Evolutionary conservation across 352 stramenopile species (phyloP), one percentile per base, ranked within the genome.

Genomic region (Pythium apleroticum): DNA sequence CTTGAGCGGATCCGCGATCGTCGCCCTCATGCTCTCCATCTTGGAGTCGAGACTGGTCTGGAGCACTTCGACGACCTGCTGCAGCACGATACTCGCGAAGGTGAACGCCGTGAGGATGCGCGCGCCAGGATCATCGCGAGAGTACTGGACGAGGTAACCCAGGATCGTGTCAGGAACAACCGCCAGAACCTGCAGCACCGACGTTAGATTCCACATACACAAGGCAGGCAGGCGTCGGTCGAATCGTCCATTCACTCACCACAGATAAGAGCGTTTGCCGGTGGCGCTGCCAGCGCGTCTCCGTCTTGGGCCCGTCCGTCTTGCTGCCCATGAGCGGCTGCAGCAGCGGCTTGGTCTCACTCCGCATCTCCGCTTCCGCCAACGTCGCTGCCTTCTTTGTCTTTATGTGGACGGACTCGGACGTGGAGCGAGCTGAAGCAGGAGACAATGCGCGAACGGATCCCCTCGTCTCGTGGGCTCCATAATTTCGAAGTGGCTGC

Each of bases 21-120:
- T 30, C 30, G 39, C 15, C 20, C 63, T 55, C 46, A 56, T 28
- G 2, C 19, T 17, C 12, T 64, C 63, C n/a, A 69, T 41, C 17
- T 43, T 65, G 37, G 49, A 50, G 4, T 24, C 25, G 1, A 69
- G 22, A 37, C 48, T 53, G 17, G 60, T 35, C 41, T 69, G 63
- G 15, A 69, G 30, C 20, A 57, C 28, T 14, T 50, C 35, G 24
- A 69, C 56, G 20, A 69, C 54, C n/a, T 61, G 49, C 5, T 35
- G 54, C 48, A 61, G 55, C 10, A 69, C 49, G 28, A 69, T 59
- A 24, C 63, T 65, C 2, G 63, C 56, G 24, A 69, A 65, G 11
- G 63, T 61, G 41, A 69, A 69, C 22, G 63, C 63, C 28, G 63
- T 69, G 28, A 69, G 49, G 37, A 69, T 69, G 48, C 63, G 63